Evolutionary conservation across 1,284 basidiomycete genomes (phyloP).

Genomic region (Boletus semigastroideus): DNA sequence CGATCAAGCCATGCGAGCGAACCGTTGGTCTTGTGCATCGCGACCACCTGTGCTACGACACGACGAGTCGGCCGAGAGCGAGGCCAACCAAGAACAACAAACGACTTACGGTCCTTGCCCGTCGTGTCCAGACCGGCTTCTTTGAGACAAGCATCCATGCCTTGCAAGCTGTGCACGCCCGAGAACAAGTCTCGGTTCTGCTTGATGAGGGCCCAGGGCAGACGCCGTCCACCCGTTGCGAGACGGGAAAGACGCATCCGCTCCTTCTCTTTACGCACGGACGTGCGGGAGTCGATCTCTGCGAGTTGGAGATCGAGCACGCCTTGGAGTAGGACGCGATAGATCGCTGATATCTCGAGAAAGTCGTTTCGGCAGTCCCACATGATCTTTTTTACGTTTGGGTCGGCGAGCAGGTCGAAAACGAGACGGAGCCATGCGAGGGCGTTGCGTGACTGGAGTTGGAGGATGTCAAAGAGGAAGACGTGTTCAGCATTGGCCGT

Average conservation of each 20-base stretch:
- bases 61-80: neutral
- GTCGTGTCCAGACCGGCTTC: constrained; percentile 18
- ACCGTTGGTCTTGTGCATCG: constrained; percentile 37
- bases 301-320: constrained; percentile 46
- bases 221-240: constrained; percentile 24
- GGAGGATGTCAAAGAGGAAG: constrained; percentile 42
- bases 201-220: constrained; percentile 27
- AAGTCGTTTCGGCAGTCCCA: constrained; percentile 48
- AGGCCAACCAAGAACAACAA: neutral
- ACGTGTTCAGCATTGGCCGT: constrained; percentile 38
- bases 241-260: constrained; percentile 30
- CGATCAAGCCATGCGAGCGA: constrained; percentile 37
- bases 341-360: constrained; percentile 36
- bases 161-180: constrained; percentile 33
- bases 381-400: constrained; percentile 39
- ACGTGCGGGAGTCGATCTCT: constrained; percentile 35
- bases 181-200: constrained; percentile 29
- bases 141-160: constrained; percentile 29
- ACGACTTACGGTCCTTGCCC: constrained; percentile 30
- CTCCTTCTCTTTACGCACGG: constrained; percentile 35
- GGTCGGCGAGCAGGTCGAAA: constrained; percentile 30
- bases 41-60: constrained; percentile 36
- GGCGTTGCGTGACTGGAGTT: constrained; percentile 25
- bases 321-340: constrained; percentile 32
- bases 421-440: constrained; percentile 24